These are phyloP conservation scores for Venturiaceae sp. DNA, from an alignment of 2,329 filamentous ascomycete genomes.

Conservation along the genomic window DNA sequence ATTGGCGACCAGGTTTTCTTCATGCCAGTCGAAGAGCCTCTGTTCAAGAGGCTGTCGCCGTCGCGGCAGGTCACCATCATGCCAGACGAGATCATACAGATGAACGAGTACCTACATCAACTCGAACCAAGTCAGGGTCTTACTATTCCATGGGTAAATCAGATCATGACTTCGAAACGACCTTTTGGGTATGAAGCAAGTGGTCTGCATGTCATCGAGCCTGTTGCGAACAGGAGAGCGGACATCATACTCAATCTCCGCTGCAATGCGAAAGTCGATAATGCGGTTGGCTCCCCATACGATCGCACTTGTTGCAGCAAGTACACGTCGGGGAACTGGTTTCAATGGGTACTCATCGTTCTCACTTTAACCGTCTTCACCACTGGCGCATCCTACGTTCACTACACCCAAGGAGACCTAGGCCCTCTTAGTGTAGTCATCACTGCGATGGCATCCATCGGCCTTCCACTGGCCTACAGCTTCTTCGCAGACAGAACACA, in stretches of 20 bases:
- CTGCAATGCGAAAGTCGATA: constrained; percentile 39
- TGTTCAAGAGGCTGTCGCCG: constrained; percentile 33
- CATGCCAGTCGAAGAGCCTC: constrained; percentile 36
- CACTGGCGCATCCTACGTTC: background rate
- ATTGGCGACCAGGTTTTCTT: constrained; percentile 28
- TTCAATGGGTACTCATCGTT: constrained; percentile 4
- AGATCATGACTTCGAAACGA: constrained; percentile 3
- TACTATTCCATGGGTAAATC: constrained; percentile 6
- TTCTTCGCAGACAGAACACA: constrained; percentile 44
- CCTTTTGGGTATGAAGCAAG: constrained; percentile 3
- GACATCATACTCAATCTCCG: constrained; percentile 45
- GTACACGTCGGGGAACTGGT: constrained; percentile 19
- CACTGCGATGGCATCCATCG: constrained; percentile 9
- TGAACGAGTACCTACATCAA: constrained; percentile 43
- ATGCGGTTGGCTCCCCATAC: constrained; percentile 30
- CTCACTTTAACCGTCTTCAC: background rate
- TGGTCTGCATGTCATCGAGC: constrained; percentile 39
- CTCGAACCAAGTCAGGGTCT: constrained; percentile 24
- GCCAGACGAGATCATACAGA: constrained; percentile 37
- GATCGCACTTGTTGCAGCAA: constrained; percentile 44
- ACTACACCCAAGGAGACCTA: background rate
- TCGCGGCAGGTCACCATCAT: constrained; percentile 34
- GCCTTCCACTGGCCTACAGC: constrained; percentile 31
- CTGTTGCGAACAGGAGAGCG: constrained; percentile 37
- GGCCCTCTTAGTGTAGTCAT: background rate